Evolutionary conservation across 306 rosid species (phyloP), one percentile per base, ranked within the genome.

Genomic region (Ceratonia siliqua): DNA sequence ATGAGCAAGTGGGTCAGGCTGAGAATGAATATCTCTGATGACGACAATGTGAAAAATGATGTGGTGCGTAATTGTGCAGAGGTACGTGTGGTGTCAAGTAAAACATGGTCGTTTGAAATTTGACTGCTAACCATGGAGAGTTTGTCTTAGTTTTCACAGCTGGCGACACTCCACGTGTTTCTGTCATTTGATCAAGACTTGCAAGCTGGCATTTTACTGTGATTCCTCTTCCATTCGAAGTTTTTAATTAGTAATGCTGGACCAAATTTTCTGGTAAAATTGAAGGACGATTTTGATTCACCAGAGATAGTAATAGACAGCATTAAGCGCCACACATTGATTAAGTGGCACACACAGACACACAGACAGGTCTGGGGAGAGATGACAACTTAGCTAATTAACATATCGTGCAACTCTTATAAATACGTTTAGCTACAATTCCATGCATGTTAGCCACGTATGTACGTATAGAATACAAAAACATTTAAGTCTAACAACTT

Each of bases 371-470:
- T 21, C 17, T 76, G 67, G 17, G n/a, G 39, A n/a, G 18, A 17
- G 70, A 73, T 74, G 82, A 67, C 53, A 55, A 42, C 20, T 22
- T 50, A 12, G 17, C 11, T 24, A 77, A 25, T 35, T 63, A 28
- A 62, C 67, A 48, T 67, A 62, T 32, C 61, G 38, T 71, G 49
- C 68, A 56, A 24, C 20, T 46, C 28, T 56, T 45, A 78, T 52
- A 36, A 10, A 56, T 14, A 65, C 54, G 70, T 46, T 80, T 67
- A 70, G 64, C 58, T 1, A 38, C 17, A 70, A 50, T 54, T 13
- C 5, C 76, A 52, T 85, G 86, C 87, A 84, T 84, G 93, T 46
- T 54, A 78, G 80, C 83, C 87, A 86, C 86, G 83, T 81, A 73
- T n/a, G n/a, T 53, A 25, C 69, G 56, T 62, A 45, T 70, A 63